A percentile compares a stretch with the other conserved stretches of the same genome.
Conservation (phyloP, 1,284 basidiomycete species). For the Polyporus tsugae region DNA sequence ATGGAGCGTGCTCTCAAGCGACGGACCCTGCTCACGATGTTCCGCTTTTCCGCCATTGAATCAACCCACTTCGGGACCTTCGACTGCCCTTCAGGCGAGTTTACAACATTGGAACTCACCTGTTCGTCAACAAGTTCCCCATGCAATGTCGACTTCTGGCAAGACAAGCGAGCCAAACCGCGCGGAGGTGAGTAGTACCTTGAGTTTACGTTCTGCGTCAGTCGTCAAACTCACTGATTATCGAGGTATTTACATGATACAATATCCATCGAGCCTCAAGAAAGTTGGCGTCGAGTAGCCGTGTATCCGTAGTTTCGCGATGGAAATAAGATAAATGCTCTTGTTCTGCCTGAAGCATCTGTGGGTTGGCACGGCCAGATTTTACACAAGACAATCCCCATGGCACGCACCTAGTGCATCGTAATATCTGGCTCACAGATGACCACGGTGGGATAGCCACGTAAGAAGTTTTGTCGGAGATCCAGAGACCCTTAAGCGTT, state of each 20-base stretch:
- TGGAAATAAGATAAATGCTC: neutral
- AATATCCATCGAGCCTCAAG: neutral
- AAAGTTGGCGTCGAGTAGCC: neutral
- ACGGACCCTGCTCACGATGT: slow-evolving; percentile 23
- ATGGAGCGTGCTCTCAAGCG: slow-evolving; percentile 24
- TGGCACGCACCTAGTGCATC: no score
- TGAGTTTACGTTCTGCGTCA: neutral
- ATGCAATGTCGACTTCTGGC: slow-evolving; percentile 34
- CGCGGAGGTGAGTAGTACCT: slow-evolving; percentile 24
- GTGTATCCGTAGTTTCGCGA: neutral
- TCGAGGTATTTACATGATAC: neutral
- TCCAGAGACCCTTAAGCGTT: no score
- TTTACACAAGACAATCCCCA: neutral
- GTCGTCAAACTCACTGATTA: neutral
- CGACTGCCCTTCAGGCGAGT: slow-evolving; percentile 26
- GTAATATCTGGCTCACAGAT: no score
- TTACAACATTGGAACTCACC: slow-evolving; percentile 30
- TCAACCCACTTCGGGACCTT: slow-evolving; percentile 22
- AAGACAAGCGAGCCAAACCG: slow-evolving; percentile 25
- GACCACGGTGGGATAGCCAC: no score
- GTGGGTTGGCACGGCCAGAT: neutral
- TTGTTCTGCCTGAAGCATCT: neutral
- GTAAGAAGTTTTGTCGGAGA: no score
- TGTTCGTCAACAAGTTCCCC: slow-evolving; percentile 15
- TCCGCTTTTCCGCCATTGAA: slow-evolving; percentile 18